Evolutionary conservation across 2,329 filamentous ascomycete genomes (phyloP).

Genomic region (Aspergillus cejpii): DNA sequence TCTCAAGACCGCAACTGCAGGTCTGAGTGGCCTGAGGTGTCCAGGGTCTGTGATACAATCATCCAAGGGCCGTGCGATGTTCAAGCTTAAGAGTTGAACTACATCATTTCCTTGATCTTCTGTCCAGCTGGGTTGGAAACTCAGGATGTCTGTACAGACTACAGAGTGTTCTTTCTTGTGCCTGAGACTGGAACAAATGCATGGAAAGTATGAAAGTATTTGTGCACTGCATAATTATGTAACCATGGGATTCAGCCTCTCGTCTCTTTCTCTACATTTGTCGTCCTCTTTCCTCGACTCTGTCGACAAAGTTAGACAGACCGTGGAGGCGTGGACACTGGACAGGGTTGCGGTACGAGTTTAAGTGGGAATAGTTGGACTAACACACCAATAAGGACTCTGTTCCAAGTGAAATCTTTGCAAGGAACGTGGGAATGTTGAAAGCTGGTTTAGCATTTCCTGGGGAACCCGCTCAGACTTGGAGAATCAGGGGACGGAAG

Average conservation of each 20-base stretch:
- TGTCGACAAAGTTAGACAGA: background rate
- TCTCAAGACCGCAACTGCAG: no score
- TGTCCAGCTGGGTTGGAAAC: no score
- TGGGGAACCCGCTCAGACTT: slow-evolving; percentile 6
- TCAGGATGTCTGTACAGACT: no score
- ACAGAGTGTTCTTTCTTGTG: no score
- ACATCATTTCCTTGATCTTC: no score
- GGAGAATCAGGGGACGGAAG: slow-evolving; percentile 11
- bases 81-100: background rate
- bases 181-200: no score
- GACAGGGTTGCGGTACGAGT: background rate
- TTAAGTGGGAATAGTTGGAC: background rate
- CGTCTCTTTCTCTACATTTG: background rate
- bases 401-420: no score
- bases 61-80: slow-evolving; percentile 10
- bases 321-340: background rate
- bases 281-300: no score
- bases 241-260: background rate
- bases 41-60: slow-evolving; percentile 9
- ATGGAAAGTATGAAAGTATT: no score
- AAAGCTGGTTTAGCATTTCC: slow-evolving; percentile 3
- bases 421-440: slow-evolving; percentile 5
- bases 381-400: background rate
- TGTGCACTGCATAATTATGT: background rate
- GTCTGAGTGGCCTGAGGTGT: slow-evolving; percentile 10